Percentiles rank a stretch among this genome's conserved stretches.
These are phyloP conservation scores for Hirschioporus abietinus DNA, from an alignment of 768 basidiomycete species.

Conservation along the genomic window DNA sequence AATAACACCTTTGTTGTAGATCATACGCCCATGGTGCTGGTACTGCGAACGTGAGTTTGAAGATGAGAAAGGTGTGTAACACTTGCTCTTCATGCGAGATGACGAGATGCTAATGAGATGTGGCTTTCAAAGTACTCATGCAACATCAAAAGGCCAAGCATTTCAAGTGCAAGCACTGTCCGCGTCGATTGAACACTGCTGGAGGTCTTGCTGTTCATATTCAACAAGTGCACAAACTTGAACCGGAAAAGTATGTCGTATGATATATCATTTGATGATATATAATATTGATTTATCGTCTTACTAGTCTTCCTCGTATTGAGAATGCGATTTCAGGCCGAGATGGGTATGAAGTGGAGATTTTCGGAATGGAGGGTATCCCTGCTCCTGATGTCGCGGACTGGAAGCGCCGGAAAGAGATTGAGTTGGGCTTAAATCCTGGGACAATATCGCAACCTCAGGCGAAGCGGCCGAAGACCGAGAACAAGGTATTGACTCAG, in stretches of 20 bases:
- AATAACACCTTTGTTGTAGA: conserved; percentile 32
- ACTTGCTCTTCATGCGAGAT: conserved; percentile 3
- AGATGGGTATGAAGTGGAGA: conserved; percentile 97
- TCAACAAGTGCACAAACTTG: conserved; percentile 99
- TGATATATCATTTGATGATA: background rate
- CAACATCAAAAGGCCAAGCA: conserved; percentile 99
- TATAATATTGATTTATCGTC: background rate
- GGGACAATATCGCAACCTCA: conserved; percentile 79
- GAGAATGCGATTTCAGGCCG: conserved; percentile 95
- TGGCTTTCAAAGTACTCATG: conserved; percentile 68
- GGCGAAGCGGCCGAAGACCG: conserved; percentile 74
- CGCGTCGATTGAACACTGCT: conserved; percentile 91
- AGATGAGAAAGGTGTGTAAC: conserved; percentile 87
- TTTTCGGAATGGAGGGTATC: conserved; percentile 99
- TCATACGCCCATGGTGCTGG: conserved; percentile 96
- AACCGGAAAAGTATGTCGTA: conserved; percentile 74
- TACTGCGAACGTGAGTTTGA: conserved; percentile 99
- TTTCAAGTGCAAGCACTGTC: conserved; percentile 97
- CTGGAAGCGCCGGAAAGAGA: conserved; percentile 93
- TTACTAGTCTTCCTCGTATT: conserved; percentile 68
- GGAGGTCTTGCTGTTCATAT: conserved; percentile 97
- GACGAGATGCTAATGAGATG: background rate
- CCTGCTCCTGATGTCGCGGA: conserved; percentile 91
- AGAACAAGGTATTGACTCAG: conserved; percentile 73
- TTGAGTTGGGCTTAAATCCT: conserved; percentile 81